Percentiles rank a stretch among this genome's conserved stretches.
These are phyloP conservation scores for Geranium brycei DNA, from an alignment of 345 rosid species.

Conservation along the genomic window DNA sequence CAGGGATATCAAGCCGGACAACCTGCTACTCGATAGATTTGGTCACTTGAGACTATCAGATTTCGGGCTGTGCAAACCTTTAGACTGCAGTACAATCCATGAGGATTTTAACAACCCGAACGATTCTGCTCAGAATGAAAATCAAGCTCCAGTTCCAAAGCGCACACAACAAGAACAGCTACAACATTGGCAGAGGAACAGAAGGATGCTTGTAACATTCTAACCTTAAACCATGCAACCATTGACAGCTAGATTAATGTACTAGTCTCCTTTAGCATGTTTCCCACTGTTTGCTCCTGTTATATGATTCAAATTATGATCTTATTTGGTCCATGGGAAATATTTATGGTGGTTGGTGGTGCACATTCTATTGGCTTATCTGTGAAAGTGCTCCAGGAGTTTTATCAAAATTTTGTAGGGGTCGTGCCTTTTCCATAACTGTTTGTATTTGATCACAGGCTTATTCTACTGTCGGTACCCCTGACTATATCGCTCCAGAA, in stretches of 20 bases:
- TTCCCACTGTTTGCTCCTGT: neutral
- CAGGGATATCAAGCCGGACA: slow-evolving; percentile 94
- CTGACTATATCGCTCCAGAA: slow-evolving; percentile 97
- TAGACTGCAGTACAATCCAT: slow-evolving; percentile 69
- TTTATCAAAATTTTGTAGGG: neutral
- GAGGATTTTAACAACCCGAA: slow-evolving; percentile 51
- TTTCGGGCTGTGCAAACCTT: slow-evolving; percentile 90
- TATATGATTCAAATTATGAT: too few relatives aligned
- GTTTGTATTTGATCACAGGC: slow-evolving; percentile 47
- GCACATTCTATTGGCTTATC: neutral
- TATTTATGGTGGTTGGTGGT: neutral
- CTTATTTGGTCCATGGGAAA: neutral
- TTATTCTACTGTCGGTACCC: slow-evolving; percentile 94
- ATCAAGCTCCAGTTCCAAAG: slow-evolving; percentile 37
- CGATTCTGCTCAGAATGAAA: slow-evolving; percentile 29
- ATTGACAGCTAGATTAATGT: too few relatives aligned
- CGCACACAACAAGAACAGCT: slow-evolving; percentile 86
- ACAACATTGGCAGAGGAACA: slow-evolving; percentile 84
- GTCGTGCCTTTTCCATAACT: neutral
- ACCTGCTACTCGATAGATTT: slow-evolving; percentile 70
- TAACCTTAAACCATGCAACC: slow-evolving; percentile 4
- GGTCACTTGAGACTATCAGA: slow-evolving; percentile 90
- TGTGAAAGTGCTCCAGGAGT: neutral
- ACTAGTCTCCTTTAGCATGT: neutral
- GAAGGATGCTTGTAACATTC: slow-evolving; percentile 70